Evolutionary conservation across 2,329 filamentous ascomycete species (phyloP).

Genomic region (Nannizzia gypsea): DNA sequence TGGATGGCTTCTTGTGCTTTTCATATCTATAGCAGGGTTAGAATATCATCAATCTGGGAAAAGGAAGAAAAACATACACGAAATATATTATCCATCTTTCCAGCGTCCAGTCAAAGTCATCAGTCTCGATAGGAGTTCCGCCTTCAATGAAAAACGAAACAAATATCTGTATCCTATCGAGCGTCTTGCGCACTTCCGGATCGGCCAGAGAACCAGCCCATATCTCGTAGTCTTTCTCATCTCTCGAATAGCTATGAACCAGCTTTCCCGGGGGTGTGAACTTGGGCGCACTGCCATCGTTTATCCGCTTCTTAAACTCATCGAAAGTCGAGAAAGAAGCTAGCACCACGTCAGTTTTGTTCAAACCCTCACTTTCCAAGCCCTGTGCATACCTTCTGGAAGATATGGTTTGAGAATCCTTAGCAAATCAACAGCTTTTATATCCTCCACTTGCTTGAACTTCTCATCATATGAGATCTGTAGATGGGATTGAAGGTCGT

Average conservation of each 20-base stretch:
- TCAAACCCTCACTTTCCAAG: neutral
- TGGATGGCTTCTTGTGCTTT: constrained; percentile 32
- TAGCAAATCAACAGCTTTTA: constrained; percentile 57
- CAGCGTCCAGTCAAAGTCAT: constrained; percentile 59
- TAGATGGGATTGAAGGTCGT: constrained; percentile 69
- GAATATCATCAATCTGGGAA: neutral
- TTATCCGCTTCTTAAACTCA: constrained; percentile 51
- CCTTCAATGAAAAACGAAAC: constrained; percentile 86
- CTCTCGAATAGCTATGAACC: constrained; percentile 50
- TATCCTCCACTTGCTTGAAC: constrained; percentile 56
- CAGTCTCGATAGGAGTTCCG: constrained; percentile 61
- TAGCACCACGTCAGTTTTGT: constrained; percentile 22
- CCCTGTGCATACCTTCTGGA: constrained; percentile 45
- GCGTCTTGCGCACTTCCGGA: constrained; percentile 54
- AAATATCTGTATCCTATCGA: constrained; percentile 72
- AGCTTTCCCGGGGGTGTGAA: constrained; percentile 67
- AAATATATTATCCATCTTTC: constrained; percentile 90
- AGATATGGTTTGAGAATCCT: constrained; percentile 54
- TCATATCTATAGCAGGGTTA: constrained; percentile 40
- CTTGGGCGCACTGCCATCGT: constrained; percentile 28
- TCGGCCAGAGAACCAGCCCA: constrained; percentile 70
- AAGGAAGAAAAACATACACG: constrained; percentile 41
- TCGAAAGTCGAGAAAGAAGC: constrained; percentile 54
- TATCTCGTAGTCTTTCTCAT: constrained; percentile 62
- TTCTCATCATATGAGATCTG: constrained; percentile 60